phyloP scores from a whole-genome alignment of 78 protist genomes.

The Cyanophora paradoxa region DNA sequence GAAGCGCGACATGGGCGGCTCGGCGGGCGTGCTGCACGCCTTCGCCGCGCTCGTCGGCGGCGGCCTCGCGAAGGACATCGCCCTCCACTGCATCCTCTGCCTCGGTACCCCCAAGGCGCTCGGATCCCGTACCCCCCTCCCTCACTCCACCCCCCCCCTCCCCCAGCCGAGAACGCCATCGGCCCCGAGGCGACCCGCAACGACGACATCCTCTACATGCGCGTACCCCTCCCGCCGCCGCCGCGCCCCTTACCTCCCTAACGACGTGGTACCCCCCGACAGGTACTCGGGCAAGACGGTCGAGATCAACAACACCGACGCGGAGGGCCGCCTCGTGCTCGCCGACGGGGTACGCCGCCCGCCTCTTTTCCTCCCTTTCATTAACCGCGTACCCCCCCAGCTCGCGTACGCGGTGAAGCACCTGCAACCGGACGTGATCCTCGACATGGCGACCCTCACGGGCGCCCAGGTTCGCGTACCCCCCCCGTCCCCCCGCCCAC shows the following conservation, averaged over 20 bases:
- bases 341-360: constrained; percentile 64
- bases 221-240: no score
- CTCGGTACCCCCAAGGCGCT: no score
- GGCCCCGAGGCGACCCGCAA: neutral
- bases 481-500: neutral
- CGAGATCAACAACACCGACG: constrained; percentile 89
- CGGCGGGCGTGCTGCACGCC: constrained; percentile 4
- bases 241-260: no score
- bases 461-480: neutral
- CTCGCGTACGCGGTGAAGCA: neutral
- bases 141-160: no score
- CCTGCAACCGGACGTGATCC: neutral
- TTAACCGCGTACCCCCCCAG: neutral
- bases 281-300: constrained; percentile 65
- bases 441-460: constrained; percentile 23
- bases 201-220: neutral
- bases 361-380: neutral
- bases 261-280: no score
- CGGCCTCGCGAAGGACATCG: no score
- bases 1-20: constrained; percentile 40
- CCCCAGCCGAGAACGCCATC: constrained; percentile 12
- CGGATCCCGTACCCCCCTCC: no score
- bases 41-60: neutral
- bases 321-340: constrained; percentile 81
- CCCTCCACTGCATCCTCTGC: no score